These are phyloP conservation scores for Dimocarpus longan DNA, from an alignment of 345 rosid species.

Conservation along the genomic window DNA sequence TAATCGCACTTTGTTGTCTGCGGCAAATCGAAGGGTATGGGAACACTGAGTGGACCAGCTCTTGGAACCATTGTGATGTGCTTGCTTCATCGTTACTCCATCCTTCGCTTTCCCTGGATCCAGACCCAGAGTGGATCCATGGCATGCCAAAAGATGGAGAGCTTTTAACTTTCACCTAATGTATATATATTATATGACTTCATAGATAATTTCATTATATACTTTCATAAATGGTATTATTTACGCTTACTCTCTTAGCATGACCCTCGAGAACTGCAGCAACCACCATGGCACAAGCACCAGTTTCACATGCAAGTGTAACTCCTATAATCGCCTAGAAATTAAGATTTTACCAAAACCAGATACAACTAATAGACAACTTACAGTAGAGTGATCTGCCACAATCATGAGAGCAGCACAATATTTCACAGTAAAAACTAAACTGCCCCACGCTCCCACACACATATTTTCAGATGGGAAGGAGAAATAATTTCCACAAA, in stretches of 20 bases:
- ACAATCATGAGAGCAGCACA: not conserved
- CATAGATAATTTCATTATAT: not conserved
- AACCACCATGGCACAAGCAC: slow-evolving; percentile 98
- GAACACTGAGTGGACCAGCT: too few species aligned
- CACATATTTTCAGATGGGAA: slow-evolving; percentile 91
- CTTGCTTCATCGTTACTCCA: too few species aligned
- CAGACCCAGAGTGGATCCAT: too few species aligned
- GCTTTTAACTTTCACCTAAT: not conserved
- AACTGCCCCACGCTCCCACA: slow-evolving; percentile 99
- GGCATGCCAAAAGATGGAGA: not conserved
- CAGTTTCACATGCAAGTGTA: slow-evolving; percentile 97
- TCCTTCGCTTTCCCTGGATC: too few species aligned
- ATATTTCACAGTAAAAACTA: slow-evolving; percentile 19
- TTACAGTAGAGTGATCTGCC: not conserved
- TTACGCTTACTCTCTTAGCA: slow-evolving; percentile 71
- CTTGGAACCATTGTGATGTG: too few species aligned
- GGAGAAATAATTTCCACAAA: slow-evolving; percentile 87
- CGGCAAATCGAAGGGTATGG: too few species aligned
- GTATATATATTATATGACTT: not conserved
- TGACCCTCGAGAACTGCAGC: slow-evolving; percentile 96
- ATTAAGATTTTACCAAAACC: slow-evolving; percentile 6
- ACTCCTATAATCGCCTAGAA: slow-evolving; percentile 53
- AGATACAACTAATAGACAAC: not conserved
- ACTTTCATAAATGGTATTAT: not conserved
- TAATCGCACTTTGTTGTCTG: too few species aligned